phyloP scores from a whole-genome alignment of 257 asterid genomes.

The Buddleja alternifolia region DNA sequence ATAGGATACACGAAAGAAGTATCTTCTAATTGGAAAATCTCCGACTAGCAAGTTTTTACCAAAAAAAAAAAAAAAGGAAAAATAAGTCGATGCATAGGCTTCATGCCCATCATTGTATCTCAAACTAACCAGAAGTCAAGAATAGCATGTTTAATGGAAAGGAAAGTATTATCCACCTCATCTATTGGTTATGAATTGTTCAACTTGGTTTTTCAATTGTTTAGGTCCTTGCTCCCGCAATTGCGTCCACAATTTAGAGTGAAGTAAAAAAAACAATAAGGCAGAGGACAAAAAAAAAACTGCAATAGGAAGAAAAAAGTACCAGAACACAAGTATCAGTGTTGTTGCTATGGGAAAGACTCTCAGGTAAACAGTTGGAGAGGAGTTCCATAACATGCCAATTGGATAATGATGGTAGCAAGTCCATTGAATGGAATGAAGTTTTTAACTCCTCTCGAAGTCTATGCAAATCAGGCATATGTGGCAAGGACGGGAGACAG shows the following conservation, averaged over 20 bases:
- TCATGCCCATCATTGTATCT: neutral
- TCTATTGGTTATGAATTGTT: neutral
- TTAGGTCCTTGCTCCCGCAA: conserved; percentile 4
- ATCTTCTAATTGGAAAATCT: neutral
- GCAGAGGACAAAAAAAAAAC: neutral
- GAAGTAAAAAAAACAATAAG: conserved; percentile 21
- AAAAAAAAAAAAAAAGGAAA: too few relatives aligned
- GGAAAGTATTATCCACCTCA: neutral
- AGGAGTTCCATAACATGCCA: conserved; percentile 81
- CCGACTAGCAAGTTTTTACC: conserved; percentile 6
- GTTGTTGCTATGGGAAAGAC: conserved; percentile 64
- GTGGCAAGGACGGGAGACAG: conserved; percentile 80
- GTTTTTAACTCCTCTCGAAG: conserved; percentile 59
- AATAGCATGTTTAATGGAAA: neutral
- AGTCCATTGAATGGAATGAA: conserved; percentile 56
- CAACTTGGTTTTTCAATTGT: neutral
- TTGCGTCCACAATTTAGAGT: neutral
- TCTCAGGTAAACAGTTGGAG: conserved; percentile 75
- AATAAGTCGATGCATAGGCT: too few relatives aligned
- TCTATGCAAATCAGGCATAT: conserved; percentile 74
- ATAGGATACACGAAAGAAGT: neutral
- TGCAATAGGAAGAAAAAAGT: conserved; percentile 33
- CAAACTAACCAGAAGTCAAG: neutral
- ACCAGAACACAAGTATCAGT: conserved; percentile 75
- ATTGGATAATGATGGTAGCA: conserved; percentile 60